Evolutionary conservation across 73 alveolate species (phyloP).

Genomic region (Durusdinium trenchii): DNA sequence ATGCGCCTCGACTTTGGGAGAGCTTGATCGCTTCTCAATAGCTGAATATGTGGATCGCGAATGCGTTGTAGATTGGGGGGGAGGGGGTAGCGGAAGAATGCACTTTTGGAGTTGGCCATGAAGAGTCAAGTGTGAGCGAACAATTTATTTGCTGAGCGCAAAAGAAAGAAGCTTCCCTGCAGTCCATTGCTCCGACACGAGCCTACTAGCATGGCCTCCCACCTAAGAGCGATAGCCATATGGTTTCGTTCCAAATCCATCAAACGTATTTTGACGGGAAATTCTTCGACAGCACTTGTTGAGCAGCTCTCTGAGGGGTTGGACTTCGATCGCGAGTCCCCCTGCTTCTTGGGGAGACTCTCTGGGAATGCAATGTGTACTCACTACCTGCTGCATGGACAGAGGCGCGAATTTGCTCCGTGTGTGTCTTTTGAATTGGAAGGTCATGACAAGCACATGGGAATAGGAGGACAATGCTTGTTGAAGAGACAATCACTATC

Average conservation of each 20-base stretch:
- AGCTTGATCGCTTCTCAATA: not conserved
- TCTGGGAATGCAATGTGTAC: slow-evolving; percentile 90
- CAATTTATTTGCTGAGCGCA: no score
- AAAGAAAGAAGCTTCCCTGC: no score
- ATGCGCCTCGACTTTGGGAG: slow-evolving; percentile 11
- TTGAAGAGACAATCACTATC: no score
- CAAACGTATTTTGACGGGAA: not conserved
- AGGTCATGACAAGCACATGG: no score
- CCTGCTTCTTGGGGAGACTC: slow-evolving; percentile 80
- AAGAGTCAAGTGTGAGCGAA: no score
- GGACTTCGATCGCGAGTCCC: slow-evolving; percentile 91
- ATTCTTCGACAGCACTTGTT: no score
- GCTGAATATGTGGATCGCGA: not conserved
- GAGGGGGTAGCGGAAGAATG: not conserved
- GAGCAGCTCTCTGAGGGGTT: not conserved
- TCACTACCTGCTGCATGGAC: slow-evolving; percentile 83
- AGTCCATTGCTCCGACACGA: not conserved
- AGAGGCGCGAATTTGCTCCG: slow-evolving; percentile 36
- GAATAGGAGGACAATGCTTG: no score
- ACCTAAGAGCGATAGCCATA: not conserved
- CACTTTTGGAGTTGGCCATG: not conserved
- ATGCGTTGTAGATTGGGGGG: not conserved
- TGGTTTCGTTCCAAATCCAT: not conserved
- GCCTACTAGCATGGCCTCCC: not conserved
- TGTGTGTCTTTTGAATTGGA: no score